These are phyloP conservation scores for Clonostachys byssicola DNA, from an alignment of 2,329 filamentous ascomycete genomes.

Conservation along the genomic window DNA sequence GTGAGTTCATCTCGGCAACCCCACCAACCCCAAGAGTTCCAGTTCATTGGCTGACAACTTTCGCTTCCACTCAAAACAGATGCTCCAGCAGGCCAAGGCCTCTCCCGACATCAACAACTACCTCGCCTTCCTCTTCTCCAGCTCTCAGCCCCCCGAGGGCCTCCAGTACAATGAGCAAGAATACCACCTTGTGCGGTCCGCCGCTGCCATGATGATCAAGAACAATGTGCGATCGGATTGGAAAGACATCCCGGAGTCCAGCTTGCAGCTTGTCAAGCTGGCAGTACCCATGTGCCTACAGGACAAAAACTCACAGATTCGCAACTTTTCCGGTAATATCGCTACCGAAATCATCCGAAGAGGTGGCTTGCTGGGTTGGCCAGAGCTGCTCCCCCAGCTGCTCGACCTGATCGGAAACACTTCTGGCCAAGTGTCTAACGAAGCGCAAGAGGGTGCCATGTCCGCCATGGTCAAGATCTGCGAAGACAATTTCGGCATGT, in stretches of 20 bases:
- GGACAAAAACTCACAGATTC: slow-evolving; percentile 77
- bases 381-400: slow-evolving; percentile 81
- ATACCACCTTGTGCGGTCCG: slow-evolving; percentile 75
- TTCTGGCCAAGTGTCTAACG: slow-evolving; percentile 59
- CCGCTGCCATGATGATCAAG: slow-evolving; percentile 92
- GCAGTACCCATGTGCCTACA: slow-evolving; percentile 75
- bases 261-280: slow-evolving; percentile 73
- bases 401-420: slow-evolving; percentile 73
- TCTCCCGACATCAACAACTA: slow-evolving; percentile 98
- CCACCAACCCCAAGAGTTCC: slow-evolving; percentile 2
- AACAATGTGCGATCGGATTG: slow-evolving; percentile 80
- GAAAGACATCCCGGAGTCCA: slow-evolving; percentile 70
- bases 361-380: slow-evolving; percentile 86
- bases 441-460: slow-evolving; percentile 91
- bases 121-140: slow-evolving; percentile 85
- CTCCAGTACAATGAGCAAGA: slow-evolving; percentile 55
- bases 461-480: slow-evolving; percentile 91
- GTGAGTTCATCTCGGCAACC: slow-evolving; percentile 46
- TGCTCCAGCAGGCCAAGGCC: slow-evolving; percentile 84
- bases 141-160: slow-evolving; percentile 54
- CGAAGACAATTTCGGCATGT: slow-evolving; percentile 84
- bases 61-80: slow-evolving; percentile 47
- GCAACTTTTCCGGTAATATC: slow-evolving; percentile 86
- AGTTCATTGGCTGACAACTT: slow-evolving; percentile 10
- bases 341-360: slow-evolving; percentile 86